Evolutionary conservation across 2,329 filamentous ascomycete species (phyloP).

Genomic region (Penicillium sp.): DNA sequence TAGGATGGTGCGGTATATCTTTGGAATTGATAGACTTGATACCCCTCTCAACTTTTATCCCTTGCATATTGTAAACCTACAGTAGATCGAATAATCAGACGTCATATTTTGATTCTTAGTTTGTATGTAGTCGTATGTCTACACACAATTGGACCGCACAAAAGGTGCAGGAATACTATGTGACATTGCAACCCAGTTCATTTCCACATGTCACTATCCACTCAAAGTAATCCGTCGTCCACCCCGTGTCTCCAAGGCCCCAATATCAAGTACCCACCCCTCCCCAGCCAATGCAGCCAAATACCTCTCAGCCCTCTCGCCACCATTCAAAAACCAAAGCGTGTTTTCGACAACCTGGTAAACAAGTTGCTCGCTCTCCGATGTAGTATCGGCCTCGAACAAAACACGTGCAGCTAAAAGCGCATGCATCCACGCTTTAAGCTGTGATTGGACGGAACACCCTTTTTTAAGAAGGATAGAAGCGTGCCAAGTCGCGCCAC

Average conservation of each 20-base stretch:
- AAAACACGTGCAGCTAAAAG: conserved; percentile 47
- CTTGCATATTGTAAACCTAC: not conserved
- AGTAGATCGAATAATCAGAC: too few species aligned
- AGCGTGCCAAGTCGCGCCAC: conserved; percentile 33
- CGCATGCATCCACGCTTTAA: conserved; percentile 65
- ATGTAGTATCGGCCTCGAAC: not conserved
- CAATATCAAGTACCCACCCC: conserved; percentile 68
- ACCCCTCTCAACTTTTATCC: conserved; percentile 9
- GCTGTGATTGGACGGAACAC: conserved; percentile 50
- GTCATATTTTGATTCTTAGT: too few species aligned
- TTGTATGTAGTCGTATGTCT: too few species aligned
- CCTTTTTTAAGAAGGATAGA: conserved; percentile 66
- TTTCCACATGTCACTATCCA: not conserved
- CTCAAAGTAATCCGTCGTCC: conserved; percentile 41
- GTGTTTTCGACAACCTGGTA: conserved; percentile 44
- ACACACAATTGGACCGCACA: too few species aligned
- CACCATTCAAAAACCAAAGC: conserved; percentile 42
- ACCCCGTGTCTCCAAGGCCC: conserved; percentile 65
- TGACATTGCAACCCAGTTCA: too few species aligned
- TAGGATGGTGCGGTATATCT: conserved; percentile 12
- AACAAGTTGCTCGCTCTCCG: not conserved
- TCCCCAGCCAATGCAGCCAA: conserved; percentile 40
- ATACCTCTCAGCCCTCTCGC: conserved; percentile 47
- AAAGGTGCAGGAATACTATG: too few species aligned
- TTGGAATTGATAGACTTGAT: conserved; percentile 27